These are phyloP conservation scores for Cicer chorassanicum DNA, from an alignment of 306 rosid genomes.

Conservation along the genomic window DNA sequence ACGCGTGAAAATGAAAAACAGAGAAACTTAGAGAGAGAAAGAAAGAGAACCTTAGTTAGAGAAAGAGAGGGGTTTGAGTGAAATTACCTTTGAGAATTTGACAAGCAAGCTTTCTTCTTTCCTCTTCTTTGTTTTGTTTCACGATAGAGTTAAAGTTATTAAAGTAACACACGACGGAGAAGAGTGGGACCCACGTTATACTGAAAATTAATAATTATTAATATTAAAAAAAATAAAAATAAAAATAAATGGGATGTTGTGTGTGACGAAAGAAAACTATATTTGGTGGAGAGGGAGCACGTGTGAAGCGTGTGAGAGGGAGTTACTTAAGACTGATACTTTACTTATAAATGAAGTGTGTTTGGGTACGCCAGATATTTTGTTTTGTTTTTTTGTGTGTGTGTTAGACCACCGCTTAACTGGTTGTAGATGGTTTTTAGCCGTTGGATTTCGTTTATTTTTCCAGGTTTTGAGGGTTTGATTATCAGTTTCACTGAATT, in stretches of 20 bases:
- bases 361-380: constrained; percentile 34
- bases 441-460: not conserved
- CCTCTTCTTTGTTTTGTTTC: constrained; percentile 15
- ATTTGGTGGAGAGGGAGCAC: not conserved
- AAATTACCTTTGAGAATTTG: constrained; percentile 41
- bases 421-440: not conserved
- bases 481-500: not conserved
- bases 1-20: not conserved
- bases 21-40: constrained; percentile 1
- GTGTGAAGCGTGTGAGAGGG: constrained; percentile 4
- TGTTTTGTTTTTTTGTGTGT: not conserved
- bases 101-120: constrained; percentile 6
- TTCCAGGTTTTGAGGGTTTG: not conserved
- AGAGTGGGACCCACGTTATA: constrained; percentile 43
- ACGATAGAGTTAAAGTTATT: not conserved
- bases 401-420: constrained; percentile 8
- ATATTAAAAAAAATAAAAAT: not conserved
- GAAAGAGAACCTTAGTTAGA: constrained; percentile 46
- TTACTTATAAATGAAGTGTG: not conserved
- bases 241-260: no score
- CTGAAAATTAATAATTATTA: not conserved
- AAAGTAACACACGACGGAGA: constrained; percentile 5
- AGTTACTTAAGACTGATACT: not conserved
- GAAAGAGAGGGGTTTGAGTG: constrained; percentile 38
- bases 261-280: not conserved